Evolutionary conservation across 2,329 filamentous ascomycete genomes (phyloP), one percentile per base, ranked within the genome.

Genomic region (Aspergillus awamori): DNA sequence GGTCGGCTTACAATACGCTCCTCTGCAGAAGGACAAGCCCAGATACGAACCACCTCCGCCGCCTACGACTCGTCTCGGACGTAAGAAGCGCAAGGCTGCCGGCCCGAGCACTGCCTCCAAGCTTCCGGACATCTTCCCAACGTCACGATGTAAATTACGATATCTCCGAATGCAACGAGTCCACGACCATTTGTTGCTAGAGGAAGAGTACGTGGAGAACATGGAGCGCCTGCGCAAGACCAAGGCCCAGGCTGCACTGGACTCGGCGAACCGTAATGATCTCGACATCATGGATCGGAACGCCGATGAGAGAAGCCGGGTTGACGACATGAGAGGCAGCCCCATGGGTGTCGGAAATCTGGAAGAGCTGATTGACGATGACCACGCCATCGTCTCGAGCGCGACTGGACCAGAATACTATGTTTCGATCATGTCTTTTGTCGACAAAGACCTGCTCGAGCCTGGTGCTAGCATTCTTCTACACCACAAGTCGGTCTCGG

Each of bases 341-440:
- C 95, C 95, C 48, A 99, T 99, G 95, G 93, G 95, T 20, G 95
- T 99, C 47, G 95, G 95, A 65, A 98, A 95, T 61, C 82, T 99
- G 68, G 95, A 99, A 80, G 95, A 99, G 82, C 90, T 99, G 83
- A 99, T 99, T 74, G 95, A 99, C 73, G 95, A 99, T 76, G 95
- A 99, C 81, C 95, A 99, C 74, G 95, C 95, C 64, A 99, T 99
- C 74, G 95, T 99, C 38, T 97, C 93, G 17, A 97, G 93, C 77
- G 96, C 95, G 0, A 98, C 95, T 6, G 95, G 95, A 0, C 95
- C 95, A 1, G 95, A 99, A 78, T 99, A 97, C 85, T 99, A 98
- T 77, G 95, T 99, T 68, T 97, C 93, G 70, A 99, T 99, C 85
- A 98, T 98, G 95, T 97, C 94, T 58, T 99, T 99, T 73, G 95